Base-by-base conservation (phyloP, 2,329 filamentous ascomycete species). In the Venturia aucupariae region DNA sequence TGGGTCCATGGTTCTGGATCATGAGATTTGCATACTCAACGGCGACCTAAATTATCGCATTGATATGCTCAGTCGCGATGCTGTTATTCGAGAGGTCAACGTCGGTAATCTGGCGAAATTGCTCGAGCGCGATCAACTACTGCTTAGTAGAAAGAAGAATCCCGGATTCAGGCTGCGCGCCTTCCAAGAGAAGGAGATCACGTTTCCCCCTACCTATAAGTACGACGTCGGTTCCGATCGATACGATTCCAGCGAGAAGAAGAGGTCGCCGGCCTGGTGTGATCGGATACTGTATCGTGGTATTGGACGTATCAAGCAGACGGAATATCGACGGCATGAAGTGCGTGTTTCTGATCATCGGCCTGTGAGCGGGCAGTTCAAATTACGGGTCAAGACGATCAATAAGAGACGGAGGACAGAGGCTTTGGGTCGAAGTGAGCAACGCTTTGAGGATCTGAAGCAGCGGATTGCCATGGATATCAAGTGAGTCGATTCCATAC, bases 11-110 rank as follows among this genome's bases (percentile, higher is more conserved):
- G 90, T 99, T 65, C 81, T 97, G 65, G 94, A 99, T 72, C 94
- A 99, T 72, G 94, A 99, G 76, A 88, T 99, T n/a, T 97, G 93
- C 74, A 86, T 99, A 60, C 78, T 97, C 51, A 97, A 97, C 71
- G 94, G 94, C 35, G 94, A 99, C 74, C 82, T 99, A 61, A 99
- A 99, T 76, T 99, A 99, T 75, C 92, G 94, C 67, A 97, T 99
- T 71, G 94, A 99, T 74, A 92, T 92, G 30, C 97, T 97, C 85
- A 91, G 91, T 22, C 90, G 94, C 61, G 91, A 97, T 71, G 92
- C 90, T 0, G 93, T 99, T 3, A 89, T 97, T 64, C 88, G 87
- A 66, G 92, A 91, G 1, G 85, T 97, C 61, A 88, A 90, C 67
- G 82, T 88, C 51, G 87, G 88, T 67, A 96, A 97, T 69, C 81